These are phyloP conservation scores for Mycena leptocephala DNA, from an alignment of 768 basidiomycete species.

Conservation along the genomic window DNA sequence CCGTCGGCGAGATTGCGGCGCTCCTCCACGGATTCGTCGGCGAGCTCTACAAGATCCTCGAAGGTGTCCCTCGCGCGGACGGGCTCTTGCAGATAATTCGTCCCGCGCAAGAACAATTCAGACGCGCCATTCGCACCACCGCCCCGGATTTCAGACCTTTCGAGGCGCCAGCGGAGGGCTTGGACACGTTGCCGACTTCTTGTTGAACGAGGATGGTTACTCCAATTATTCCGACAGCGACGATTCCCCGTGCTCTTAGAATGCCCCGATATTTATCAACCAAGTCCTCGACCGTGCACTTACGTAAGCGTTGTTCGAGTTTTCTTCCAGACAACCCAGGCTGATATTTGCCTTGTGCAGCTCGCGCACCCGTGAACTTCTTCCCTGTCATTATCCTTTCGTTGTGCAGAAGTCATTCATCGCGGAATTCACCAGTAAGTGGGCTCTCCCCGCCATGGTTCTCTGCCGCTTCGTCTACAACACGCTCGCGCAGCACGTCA, in stretches of 20 bases:
- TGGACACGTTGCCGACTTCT: background rate
- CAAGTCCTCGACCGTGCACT: slow-evolving; percentile 8
- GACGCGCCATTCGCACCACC: slow-evolving; percentile 62
- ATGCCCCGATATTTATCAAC: slow-evolving; percentile 16
- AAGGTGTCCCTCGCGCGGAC: slow-evolving; percentile 67
- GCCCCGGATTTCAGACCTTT: slow-evolving; percentile 75
- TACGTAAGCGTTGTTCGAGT: background rate
- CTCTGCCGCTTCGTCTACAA: slow-evolving; percentile 61
- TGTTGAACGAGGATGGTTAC: slow-evolving; percentile 20
- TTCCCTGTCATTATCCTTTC: slow-evolving; percentile 78
- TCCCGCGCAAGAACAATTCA: slow-evolving; percentile 65
- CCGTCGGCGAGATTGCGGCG: slow-evolving; percentile 69
- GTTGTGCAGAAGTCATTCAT: slow-evolving; percentile 72
- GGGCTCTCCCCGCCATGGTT: slow-evolving; percentile 62
- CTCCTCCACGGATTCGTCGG: slow-evolving; percentile 64
- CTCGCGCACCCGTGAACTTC: slow-evolving; percentile 81
- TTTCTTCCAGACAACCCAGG: background rate
- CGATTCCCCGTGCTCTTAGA: no score
- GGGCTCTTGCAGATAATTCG: slow-evolving; percentile 74
- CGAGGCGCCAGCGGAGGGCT: no score
- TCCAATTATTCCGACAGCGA: background rate
- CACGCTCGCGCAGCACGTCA: slow-evolving; percentile 57
- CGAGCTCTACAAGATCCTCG: slow-evolving; percentile 62
- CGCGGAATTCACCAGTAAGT: slow-evolving; percentile 57
- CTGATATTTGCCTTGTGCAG: slow-evolving; percentile 49